A percentile compares a stretch with the other conserved stretches of the same genome.
These are phyloP conservation scores for Cryptosporidium baileyi DNA, from an alignment of 169 alveolate species.

Conservation along the genomic window DNA sequence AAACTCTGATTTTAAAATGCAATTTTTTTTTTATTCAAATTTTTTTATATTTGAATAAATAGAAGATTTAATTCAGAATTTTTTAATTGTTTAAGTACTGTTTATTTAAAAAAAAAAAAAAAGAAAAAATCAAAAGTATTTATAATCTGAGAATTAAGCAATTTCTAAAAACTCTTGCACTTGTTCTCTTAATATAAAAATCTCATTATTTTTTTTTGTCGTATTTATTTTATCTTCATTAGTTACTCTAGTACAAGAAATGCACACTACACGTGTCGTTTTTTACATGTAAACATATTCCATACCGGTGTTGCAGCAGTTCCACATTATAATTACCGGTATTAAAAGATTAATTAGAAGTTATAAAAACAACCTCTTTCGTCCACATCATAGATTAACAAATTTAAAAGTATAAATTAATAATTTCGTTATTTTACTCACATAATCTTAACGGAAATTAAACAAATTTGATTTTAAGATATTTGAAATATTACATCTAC, in stretches of 20 bases:
- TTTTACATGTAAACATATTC: background rate
- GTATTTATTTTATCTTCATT: background rate
- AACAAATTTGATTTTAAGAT: no score
- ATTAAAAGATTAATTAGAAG: conserved; percentile 2
- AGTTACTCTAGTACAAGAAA: background rate
- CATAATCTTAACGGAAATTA: no score
- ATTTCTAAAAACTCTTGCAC: background rate
- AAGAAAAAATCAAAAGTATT: background rate
- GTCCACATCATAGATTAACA: conserved; percentile 21
- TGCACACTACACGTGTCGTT: conserved; percentile 70
- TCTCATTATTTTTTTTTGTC: background rate
- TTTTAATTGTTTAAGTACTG: no score
- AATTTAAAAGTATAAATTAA: background rate
- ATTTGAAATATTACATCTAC: no score
- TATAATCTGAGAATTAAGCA: background rate
- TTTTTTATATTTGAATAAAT: no score
- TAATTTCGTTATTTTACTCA: no score
- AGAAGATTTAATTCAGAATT: no score
- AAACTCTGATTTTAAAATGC: no score
- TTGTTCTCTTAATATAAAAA: background rate
- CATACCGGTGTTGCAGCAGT: conserved; percentile 69
- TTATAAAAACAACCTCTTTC: no score
- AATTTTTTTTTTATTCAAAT: no score
- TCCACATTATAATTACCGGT: conserved; percentile 63
- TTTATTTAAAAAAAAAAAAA: no score